Evolutionary conservation across 2,329 filamentous ascomycete genomes (phyloP), one percentile per base, ranked within the genome.

Genomic region (Colletotrichum siamense): DNA sequence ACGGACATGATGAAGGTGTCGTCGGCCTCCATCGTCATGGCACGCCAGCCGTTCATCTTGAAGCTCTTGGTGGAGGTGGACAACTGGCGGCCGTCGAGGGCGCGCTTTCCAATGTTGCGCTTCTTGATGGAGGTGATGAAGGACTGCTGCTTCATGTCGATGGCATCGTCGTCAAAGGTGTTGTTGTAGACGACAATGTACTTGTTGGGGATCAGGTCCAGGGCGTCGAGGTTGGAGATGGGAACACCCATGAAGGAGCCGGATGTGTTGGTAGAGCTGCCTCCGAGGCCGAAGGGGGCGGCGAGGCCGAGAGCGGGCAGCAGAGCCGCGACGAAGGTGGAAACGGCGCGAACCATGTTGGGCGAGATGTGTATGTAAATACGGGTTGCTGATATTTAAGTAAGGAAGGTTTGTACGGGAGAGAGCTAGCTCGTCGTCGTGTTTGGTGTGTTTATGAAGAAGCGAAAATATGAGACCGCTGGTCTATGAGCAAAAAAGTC

Each of bases 151-250:
- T 91, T 89, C 65, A 87, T 84, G 49, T 85, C 82, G 79, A 93
- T 88, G 49, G 85, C 84, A 18, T 86, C 87, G 26, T 88, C 84
- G 77, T 84, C 85, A 79, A 87, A 88, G 71, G 87, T 88, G 78
- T 86, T 86, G 82, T 93, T 91, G 86, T 92, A 93, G 74, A 94
- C 91, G 71, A 93, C 91, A 77, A 94, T 93, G 83, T 92, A 94
- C 65, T 87, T 86, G 84, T 91, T 89, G 44, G 89, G 84, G 64
- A 93, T 88, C 75, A 89, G 83, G 79, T 91, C 85, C 12, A 79
- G 79, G 71, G 87, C 87, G 36, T 87, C 82, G 4, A 86, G 82
- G 81, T 92, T 93, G 79, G 84, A 83, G 79, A 92, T 83, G 78
- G 88, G 87, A 16, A 90, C 80, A 49, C 85, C 85, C 36, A 88